These are phyloP conservation scores for Neurospora sp. DNA, from an alignment of 495 filamentous ascomycete genomes.

Conservation along the genomic window DNA sequence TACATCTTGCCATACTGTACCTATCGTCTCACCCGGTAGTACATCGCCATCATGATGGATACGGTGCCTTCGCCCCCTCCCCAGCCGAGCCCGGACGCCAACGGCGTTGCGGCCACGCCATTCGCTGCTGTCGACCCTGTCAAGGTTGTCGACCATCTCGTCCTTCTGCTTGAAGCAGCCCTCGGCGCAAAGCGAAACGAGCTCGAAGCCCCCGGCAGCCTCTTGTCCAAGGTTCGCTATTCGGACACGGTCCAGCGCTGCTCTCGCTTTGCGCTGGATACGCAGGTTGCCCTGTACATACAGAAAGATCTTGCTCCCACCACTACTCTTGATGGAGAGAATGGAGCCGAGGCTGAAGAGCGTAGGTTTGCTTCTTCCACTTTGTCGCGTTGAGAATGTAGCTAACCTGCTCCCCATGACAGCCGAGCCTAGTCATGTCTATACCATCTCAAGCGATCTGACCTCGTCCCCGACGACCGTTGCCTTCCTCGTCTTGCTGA, in stretches of 20 bases:
- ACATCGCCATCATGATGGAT: constrained; percentile 31
- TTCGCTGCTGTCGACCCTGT: constrained; percentile 39
- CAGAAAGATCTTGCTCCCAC: constrained; percentile 64
- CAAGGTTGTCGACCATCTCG: constrained; percentile 67
- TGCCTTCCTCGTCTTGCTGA: constrained; percentile 78
- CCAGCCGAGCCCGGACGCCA: constrained; percentile 26
- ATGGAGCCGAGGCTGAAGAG: constrained; percentile 22
- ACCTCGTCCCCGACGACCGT: constrained; percentile 67
- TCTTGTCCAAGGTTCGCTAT: constrained; percentile 61
- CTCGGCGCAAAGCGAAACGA: constrained; percentile 76
- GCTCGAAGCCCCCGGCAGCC: constrained; percentile 66
- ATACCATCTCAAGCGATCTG: constrained; percentile 71
- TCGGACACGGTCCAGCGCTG: constrained; percentile 78
- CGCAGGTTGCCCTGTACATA: constrained; percentile 79
- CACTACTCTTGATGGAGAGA: constrained; percentile 14
- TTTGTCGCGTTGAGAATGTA: background rate
- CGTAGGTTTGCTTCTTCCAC: constrained; percentile 6
- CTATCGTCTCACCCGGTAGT: background rate
- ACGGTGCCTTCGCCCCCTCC: constrained; percentile 31
- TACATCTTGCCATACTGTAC: background rate
- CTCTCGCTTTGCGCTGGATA: constrained; percentile 77
- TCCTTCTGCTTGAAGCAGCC: constrained; percentile 67
- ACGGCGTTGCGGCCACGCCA: constrained; percentile 31
- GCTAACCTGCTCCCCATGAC: background rate
- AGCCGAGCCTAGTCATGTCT: constrained; percentile 48